These are phyloP conservation scores for Picea abies DNA, from an alignment of 83 land plant genomes.

Conservation along the genomic window DNA sequence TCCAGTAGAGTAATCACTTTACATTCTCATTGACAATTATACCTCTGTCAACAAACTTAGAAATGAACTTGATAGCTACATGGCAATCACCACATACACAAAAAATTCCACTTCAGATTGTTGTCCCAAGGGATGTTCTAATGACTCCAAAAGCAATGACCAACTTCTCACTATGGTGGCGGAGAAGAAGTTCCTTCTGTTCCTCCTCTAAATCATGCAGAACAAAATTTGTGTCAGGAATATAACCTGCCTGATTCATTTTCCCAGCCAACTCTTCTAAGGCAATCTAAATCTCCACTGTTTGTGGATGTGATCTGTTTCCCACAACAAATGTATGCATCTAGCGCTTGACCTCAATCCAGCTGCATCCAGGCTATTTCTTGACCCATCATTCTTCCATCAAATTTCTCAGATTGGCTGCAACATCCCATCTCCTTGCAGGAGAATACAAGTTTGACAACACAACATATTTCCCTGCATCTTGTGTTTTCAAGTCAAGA, in stretches of 20 bases:
- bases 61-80: conserved; percentile 1
- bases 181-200: conserved; percentile 4
- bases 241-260: conserved; percentile 3
- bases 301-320: conserved; percentile 6
- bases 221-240: conserved; percentile 1
- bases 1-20: no score
- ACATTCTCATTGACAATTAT: neutral
- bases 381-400: neutral
- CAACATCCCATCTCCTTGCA: conserved; percentile 4
- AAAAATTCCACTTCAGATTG: neutral
- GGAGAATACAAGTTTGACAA: conserved; percentile 3
- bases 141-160: conserved; percentile 4
- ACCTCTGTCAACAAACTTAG: conserved; percentile 3
- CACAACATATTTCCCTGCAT: neutral
- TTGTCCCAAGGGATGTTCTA: neutral
- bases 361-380: conserved; percentile 7
- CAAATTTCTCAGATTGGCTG: conserved; percentile 2
- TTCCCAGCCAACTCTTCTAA: neutral
- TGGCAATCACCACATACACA: conserved; percentile 8
- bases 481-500: neutral
- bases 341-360: conserved; percentile 8
- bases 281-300: neutral
- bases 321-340: neutral
- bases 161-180: conserved; percentile 12
- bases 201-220: conserved; percentile 13